Evolutionary conservation across 2,329 filamentous ascomycete genomes (phyloP), one percentile per base, ranked within the genome.

Genomic region (Chaetomium sp.): DNA sequence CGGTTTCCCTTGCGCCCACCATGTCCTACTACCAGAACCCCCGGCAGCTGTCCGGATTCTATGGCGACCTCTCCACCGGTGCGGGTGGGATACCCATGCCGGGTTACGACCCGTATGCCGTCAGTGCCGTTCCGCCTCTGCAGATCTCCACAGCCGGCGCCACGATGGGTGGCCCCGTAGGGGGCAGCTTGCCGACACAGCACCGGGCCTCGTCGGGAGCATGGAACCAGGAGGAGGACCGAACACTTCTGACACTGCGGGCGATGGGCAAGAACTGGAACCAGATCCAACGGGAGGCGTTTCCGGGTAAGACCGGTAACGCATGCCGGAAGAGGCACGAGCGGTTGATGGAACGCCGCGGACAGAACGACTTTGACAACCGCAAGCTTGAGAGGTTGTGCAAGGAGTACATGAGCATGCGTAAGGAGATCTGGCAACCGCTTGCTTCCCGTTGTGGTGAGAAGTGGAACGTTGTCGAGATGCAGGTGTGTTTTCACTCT

Each of bases 311-410:
- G 75, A 84, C 82, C 7, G 75, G 86, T 56, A 94, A 94, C 69
- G 91, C 91, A 14, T 95, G 90, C 72, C 88, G 90, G 61, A 95
- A 95, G 74, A 83, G 90, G 54, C 89, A 95, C 66, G 90, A 95
- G 72, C 80, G 90, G 42, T 74, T 95, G 62, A 85, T 92, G 78
- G 87, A 92, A 72, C 83, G 86, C 62, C 79, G 79, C 67, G 84
- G 85, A 56, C 81, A 84, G 48, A 86, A 89, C 64, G 87, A 91
- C 65, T 94, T 89, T 86, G 88, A 92, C 65, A 80, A 80, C 19
- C 76, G 85, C 62, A 88, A 88, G 74, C 76, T 91, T 32, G 87
- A 92, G 68, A 77, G 78, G 8, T 75, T 95, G 42, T 87, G 88
- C 40, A 82, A 81, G 68, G 86, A 88, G 67, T 95, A 95, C 72